Base-by-base conservation (phyloP, 768 basidiomycete genomes). In the Tulasnella sp. region DNA sequence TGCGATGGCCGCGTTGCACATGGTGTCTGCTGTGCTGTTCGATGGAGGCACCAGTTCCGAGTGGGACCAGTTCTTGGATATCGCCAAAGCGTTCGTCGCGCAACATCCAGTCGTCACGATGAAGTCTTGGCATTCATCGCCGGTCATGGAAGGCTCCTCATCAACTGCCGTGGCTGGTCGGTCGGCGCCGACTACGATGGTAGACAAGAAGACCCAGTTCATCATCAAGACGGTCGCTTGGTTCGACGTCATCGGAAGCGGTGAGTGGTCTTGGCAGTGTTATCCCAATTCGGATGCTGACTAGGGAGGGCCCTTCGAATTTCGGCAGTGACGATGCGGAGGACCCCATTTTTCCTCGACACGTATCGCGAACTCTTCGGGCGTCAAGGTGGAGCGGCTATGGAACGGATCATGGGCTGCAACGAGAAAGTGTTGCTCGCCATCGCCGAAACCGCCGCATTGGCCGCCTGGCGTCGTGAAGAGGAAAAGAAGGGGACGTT, bases 371-470 rank as follows among this genome's bases (percentile, higher is more conserved):
- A 85, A 37, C 86, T 96, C 64, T 95, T 92, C 85, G 85, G 82
- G 78, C 28, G 78, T 76, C 75, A 83, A 86, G 75, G 83, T 84
- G 64, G 87, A 89, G 88, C 90, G 79, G 91, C 91, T n/a, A 96
- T 96, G 94, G 88, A 94, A 86, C 88, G 89, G 69, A 89, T 94
- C 7, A 96, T 96, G 94, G 94, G 94, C 28, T 95, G 94, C 87
- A 92, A 93, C 83, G 94, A 95, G 86, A 86, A 88, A 81, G 90
- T 93, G 78, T 22, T 96, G 74, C 92, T 93, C 88, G 93, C 93
- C 40, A 88, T 96, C 69, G 93, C 95, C 5, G 91, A 94, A 86
- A 93, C 90, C 50, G 90, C 92, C 16, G 86, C 86, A 28, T 89
- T 96, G 22, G 89, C 92, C 60, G 83, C 81, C 77, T 96, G 93